phyloP scores from a whole-genome alignment of 495 filamentous ascomycete species.

The Aspergillus avenaceus region DNA sequence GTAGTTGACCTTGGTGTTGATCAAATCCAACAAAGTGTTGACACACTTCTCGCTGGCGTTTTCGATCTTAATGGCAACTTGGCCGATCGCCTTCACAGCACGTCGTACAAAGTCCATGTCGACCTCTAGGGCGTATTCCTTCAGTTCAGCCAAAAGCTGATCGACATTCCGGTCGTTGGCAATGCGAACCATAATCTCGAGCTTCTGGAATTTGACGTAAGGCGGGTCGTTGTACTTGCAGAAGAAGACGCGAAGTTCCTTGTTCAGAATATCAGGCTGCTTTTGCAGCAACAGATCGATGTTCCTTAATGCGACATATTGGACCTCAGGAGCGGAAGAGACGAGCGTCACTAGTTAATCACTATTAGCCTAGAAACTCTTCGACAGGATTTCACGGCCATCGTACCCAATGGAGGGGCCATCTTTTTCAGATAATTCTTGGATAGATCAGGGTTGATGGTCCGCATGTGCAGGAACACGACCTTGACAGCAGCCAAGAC shows the following conservation, averaged over 20 bases:
- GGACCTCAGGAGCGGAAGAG: constrained; percentile 92
- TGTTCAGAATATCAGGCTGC: constrained; percentile 92
- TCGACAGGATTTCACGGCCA: background rate
- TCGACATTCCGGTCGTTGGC: constrained; percentile 96
- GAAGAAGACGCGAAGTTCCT: constrained; percentile 97
- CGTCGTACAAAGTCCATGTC: constrained; percentile 98
- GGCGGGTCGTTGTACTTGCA: constrained; percentile 99
- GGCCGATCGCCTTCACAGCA: constrained; percentile 91
- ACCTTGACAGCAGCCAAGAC: constrained; percentile 96
- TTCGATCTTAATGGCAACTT: constrained; percentile 98
- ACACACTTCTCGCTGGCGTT: constrained; percentile 90
- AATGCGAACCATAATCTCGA: constrained; percentile 99
- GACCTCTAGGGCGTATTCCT: constrained; percentile 96
- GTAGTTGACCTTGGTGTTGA: constrained; percentile 97
- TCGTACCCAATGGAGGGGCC: constrained; percentile 86
- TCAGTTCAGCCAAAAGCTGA: constrained; percentile 87
- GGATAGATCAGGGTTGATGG: constrained; percentile 70
- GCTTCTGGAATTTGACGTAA: constrained; percentile 95
- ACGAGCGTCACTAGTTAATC: constrained; percentile 75
- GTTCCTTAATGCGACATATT: constrained; percentile 94
- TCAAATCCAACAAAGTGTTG: constrained; percentile 86
- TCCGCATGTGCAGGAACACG: constrained; percentile 94
- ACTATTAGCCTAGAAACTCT: constrained; percentile 8
- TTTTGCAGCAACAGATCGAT: constrained; percentile 95
- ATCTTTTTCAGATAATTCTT: constrained; percentile 93